These are phyloP conservation scores for Chlorociboria aeruginascens DNA, from an alignment of 495 filamentous ascomycete genomes.

Conservation along the genomic window DNA sequence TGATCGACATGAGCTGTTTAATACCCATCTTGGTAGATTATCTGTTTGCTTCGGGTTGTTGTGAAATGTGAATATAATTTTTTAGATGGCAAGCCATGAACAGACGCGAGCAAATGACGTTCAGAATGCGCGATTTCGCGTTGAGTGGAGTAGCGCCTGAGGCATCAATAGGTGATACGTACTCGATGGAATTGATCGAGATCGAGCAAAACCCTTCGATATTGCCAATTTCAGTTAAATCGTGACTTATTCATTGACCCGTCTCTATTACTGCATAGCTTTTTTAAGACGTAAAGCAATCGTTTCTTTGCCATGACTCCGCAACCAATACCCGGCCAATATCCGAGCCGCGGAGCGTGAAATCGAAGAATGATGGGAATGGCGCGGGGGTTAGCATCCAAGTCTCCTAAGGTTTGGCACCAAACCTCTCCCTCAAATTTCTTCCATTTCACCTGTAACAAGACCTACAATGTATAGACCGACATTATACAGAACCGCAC, in stretches of 20 bases:
- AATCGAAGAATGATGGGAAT: too few relatives aligned
- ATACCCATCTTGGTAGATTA: constrained; percentile 63
- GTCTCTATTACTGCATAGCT: too few relatives aligned
- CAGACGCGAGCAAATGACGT: constrained; percentile 9
- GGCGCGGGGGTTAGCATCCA: too few relatives aligned
- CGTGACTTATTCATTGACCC: background rate
- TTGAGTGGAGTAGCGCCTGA: background rate
- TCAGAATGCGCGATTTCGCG: constrained; percentile 8
- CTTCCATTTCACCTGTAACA: background rate
- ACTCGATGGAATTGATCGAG: too few relatives aligned
- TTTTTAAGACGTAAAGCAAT: too few relatives aligned
- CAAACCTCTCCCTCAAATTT: too few relatives aligned
- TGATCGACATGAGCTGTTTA: constrained; percentile 75
- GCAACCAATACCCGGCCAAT: too few relatives aligned
- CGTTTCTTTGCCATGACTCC: too few relatives aligned
- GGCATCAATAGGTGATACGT: background rate
- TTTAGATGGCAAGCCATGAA: background rate
- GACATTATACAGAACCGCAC: constrained; percentile 21
- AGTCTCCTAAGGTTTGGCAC: too few relatives aligned
- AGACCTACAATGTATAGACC: constrained; percentile 28
- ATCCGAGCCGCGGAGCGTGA: too few relatives aligned
- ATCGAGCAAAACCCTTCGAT: too few relatives aligned
- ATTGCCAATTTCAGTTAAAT: background rate
- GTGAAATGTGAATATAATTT: background rate
- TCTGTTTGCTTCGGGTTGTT: background rate